These are phyloP conservation scores for Trametes sp. DNA, from an alignment of 1,284 basidiomycete genomes.

Conservation along the genomic window DNA sequence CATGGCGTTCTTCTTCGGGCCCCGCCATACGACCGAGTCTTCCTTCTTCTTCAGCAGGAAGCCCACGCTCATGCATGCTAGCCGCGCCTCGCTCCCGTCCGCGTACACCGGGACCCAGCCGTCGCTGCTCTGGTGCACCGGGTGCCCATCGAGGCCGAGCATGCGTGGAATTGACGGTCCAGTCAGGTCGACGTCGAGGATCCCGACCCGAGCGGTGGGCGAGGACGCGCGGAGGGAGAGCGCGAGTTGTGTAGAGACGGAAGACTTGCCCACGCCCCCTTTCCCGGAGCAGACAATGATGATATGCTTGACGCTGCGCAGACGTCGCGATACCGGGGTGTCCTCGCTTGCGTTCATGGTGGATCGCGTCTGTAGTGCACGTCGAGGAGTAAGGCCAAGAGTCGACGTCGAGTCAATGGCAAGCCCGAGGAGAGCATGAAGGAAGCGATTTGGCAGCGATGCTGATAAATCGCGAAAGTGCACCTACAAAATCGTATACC, in stretches of 20 bases:
- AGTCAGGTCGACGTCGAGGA: slow-evolving; percentile 96
- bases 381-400: neutral
- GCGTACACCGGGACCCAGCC: slow-evolving; percentile 99
- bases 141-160: slow-evolving; percentile 90
- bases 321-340: slow-evolving; percentile 67
- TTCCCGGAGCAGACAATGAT: slow-evolving; percentile 96
- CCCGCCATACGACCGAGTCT: slow-evolving; percentile 97
- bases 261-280: slow-evolving; percentile 98
- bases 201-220: slow-evolving; percentile 77
- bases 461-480: slow-evolving; percentile 32
- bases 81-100: slow-evolving; percentile 70
- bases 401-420: slow-evolving; percentile 12
- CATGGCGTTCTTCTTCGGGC: slow-evolving; percentile 99
- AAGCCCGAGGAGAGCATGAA: slow-evolving; percentile 22
- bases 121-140: slow-evolving; percentile 91
- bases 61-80: slow-evolving; percentile 97
- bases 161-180: slow-evolving; percentile 98
- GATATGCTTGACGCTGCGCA: slow-evolving; percentile 83
- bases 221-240: slow-evolving; percentile 81
- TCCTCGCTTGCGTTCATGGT: slow-evolving; percentile 47
- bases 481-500: slow-evolving; percentile 18
- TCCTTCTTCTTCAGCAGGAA: slow-evolving; percentile 91
- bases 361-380: slow-evolving; percentile 1
- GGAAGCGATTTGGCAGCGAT: slow-evolving; percentile 6
- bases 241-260: slow-evolving; percentile 92